Percentiles rank a stretch among this genome's conserved stretches.
Evolutionary conservation across 1,139 yeast genomes (phyloP).

Genomic region (Tardiomyces digboiensis): DNA sequence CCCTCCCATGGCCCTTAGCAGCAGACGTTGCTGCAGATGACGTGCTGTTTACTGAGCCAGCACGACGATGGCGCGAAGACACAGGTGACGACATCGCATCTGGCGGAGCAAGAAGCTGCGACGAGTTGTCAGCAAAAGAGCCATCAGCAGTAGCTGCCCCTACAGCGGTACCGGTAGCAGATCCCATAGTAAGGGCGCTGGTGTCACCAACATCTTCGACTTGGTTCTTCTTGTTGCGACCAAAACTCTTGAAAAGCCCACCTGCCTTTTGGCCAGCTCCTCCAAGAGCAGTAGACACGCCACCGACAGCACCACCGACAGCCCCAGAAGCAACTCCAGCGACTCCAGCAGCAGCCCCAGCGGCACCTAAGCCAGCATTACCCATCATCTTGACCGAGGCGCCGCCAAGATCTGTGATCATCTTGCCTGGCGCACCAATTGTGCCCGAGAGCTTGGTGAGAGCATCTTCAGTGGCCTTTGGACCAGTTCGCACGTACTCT

Average conservation of each 20-base stretch:
- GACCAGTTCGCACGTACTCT: constrained; percentile 37
- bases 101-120: constrained; percentile 3
- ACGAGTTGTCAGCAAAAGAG: constrained; percentile 1
- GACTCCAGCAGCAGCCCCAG: constrained; percentile 13
- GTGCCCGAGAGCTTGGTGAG: constrained; percentile 14
- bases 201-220: constrained; percentile 10
- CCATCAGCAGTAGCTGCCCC: constrained; percentile 5
- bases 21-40: constrained; percentile 5
- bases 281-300: constrained; percentile 16
- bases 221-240: constrained; percentile 13
- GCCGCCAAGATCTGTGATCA: constrained; percentile 24
- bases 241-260: constrained; percentile 16
- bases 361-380: constrained; percentile 25
- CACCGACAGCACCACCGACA: constrained; percentile 10
- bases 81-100: not conserved
- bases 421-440: constrained; percentile 13
- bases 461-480: constrained; percentile 14
- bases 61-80: constrained; percentile 9
- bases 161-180: constrained; percentile 8
- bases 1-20: constrained; percentile 15
- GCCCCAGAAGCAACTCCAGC: constrained; percentile 3
- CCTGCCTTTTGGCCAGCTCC: too few species aligned
- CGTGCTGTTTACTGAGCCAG: constrained; percentile 11
- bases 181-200: constrained; percentile 5
- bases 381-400: constrained; percentile 28